phyloP scores from a whole-genome alignment of 2,329 filamentous ascomycete genomes.

The Diaporthe capsici region DNA sequence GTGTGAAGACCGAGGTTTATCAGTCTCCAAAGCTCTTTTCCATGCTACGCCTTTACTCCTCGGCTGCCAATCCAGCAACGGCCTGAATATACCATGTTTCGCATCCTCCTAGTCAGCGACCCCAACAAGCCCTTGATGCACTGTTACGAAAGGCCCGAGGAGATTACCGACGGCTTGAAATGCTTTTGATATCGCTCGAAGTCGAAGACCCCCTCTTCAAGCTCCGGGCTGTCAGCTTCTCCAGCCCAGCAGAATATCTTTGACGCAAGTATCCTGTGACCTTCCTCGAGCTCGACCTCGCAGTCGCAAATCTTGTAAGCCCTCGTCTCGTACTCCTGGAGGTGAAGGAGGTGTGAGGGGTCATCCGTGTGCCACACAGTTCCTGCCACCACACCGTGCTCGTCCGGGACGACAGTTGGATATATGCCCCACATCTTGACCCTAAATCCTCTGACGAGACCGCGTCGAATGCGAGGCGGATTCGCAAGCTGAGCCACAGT shows the following conservation, averaged over 20 bases:
- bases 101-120: neutral
- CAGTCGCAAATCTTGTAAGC: neutral
- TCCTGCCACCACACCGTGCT: neutral
- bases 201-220: neutral
- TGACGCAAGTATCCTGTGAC: no score
- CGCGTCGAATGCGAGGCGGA: neutral
- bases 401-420: neutral
- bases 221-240: neutral
- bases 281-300: neutral
- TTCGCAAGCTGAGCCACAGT: neutral
- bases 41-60: neutral
- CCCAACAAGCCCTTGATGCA: no score
- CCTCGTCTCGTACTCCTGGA: neutral
- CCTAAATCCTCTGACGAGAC: neutral
- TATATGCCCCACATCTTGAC: slow-evolving; percentile 9
- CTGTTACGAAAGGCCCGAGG: neutral
- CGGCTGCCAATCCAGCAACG: neutral
- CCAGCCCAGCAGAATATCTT: slow-evolving; percentile 11
- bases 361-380: neutral
- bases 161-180: neutral
- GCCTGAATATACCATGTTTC: neutral
- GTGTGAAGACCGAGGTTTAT: neutral
- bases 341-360: neutral
- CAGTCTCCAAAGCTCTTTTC: no score
- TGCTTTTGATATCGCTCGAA: neutral